Percentiles rank a stretch among this genome's conserved stretches.
phyloP scores from a whole-genome alignment of 805 yeast genomes.

The Myxozyma mucilagina region DNA sequence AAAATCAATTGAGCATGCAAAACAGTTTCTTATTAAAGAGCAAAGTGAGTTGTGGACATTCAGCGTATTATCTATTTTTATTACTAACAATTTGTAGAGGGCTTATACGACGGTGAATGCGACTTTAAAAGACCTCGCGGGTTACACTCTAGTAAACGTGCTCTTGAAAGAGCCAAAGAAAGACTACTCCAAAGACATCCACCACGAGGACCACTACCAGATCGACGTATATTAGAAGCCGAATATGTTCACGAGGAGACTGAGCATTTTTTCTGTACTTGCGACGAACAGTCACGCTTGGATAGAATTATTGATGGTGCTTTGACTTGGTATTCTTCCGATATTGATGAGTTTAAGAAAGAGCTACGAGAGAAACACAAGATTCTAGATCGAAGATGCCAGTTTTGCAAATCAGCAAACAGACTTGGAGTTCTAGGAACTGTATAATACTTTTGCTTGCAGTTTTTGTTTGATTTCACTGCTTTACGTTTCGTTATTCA shows the following conservation, averaged over 20 bases:
- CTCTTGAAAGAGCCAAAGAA: neutral
- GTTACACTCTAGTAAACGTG: neutral
- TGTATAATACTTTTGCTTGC: neutral
- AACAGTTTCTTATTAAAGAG: neutral
- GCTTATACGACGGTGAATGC: neutral
- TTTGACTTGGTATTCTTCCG: neutral
- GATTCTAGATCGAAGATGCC: constrained; percentile 7
- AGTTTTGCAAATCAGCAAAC: neutral
- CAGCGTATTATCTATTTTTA: too few species aligned
- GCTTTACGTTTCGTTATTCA: neutral
- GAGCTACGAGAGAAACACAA: neutral
- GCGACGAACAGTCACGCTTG: neutral
- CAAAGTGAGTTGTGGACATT: neutral
- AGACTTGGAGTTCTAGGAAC: neutral
- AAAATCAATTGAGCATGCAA: neutral
- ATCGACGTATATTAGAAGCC: neutral
- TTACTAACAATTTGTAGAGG: neutral
- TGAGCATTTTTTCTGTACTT: neutral
- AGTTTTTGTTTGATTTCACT: neutral
- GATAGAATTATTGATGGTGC: neutral
- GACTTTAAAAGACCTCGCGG: neutral
- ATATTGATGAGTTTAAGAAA: neutral
- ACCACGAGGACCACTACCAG: neutral
- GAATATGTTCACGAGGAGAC: neutral
- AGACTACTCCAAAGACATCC: neutral